Conservation (phyloP, 441 rosid species). For the Erodium texanum region DNA sequence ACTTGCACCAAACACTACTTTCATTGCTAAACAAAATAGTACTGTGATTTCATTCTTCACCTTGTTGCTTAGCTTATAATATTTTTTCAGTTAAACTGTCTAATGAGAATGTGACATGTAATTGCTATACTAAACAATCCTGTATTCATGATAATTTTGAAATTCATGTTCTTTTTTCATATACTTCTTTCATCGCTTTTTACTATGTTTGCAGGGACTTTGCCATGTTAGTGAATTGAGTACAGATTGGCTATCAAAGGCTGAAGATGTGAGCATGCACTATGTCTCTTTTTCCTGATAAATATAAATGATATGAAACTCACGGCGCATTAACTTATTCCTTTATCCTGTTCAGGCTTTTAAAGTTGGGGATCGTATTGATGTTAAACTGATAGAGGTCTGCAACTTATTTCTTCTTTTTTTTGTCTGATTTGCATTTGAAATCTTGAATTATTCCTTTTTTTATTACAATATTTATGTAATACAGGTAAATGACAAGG, state of each 20-base stretch:
- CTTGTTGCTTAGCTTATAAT: background rate
- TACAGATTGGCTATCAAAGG: conserved; percentile 75
- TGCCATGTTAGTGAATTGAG: conserved; percentile 97
- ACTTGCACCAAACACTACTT: conserved; percentile 2
- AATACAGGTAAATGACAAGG: conserved; percentile 80
- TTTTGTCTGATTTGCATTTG: background rate
- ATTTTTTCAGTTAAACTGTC: background rate
- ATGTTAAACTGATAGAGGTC: conserved; percentile 96
- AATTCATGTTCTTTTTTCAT: background rate
- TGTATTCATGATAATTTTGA: conserved; percentile 2
- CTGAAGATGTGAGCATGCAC: conserved; percentile 77
- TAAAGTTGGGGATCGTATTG: conserved; percentile 85
- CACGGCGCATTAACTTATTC: conserved; percentile 8
- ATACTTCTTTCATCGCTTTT: background rate
- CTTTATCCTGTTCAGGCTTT: conserved; percentile 42
- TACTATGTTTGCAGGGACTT: conserved; percentile 61
- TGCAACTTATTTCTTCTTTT: conserved; percentile 17
- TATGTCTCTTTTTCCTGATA: conserved; percentile 4
- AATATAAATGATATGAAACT: background rate
- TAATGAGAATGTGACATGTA: background rate
- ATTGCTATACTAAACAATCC: background rate
- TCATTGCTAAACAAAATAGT: no score
- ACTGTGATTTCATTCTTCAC: background rate
- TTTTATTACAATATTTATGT: background rate
- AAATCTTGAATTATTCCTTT: background rate